Evolutionary conservation across 1,139 yeast species (phyloP), one percentile per base, ranked within the genome.

Genomic region (Debaryomyces fabryi): DNA sequence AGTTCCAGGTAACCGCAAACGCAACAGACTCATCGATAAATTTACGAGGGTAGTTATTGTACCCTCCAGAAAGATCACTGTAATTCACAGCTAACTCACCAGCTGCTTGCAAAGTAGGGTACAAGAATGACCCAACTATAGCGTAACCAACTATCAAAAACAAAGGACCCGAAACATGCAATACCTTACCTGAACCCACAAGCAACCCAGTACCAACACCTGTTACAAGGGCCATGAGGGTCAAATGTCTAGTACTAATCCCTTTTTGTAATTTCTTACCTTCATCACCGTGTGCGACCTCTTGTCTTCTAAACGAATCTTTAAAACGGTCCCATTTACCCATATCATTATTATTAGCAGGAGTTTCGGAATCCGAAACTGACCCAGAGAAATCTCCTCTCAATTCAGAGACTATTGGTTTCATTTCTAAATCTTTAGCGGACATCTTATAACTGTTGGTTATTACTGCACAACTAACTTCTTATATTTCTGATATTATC

Each of bases 171-270:
- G 73, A 67, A 25, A 58, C 59, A 45, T 63, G 63, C 51, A 72
- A 64, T 25, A 59, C 60, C 36, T 58, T 58, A 51, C 75, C 76
- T 13, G 72, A 60, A 46, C 76, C 76, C 39, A 72, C 77, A 54
- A 72, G 59, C 46, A 72, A 64, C 55, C 77, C 77, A 24, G 77
- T 72, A 51, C 77, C 77, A 39, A 72, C 65, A 56, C 77, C 77
- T 36, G 74, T 68, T 42, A 67, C 68, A 48, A 72, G 63, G 12
- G 76, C 71, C 68, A 72, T 69, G 41, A 67, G 58, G 23, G 64
- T 62, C 58, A 72, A 65, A 51, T 72, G 77, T 49, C 74, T 66
- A 50, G 58, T 59, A 45, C 68, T 62, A 53, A 72, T 67, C 45
- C 67, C 67, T 51, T 71, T 71, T 36, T 64, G 60, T 41, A 69